These are phyloP conservation scores for Thyridium curvatum DNA, from an alignment of 2,329 filamentous ascomycete genomes.

Conservation along the genomic window DNA sequence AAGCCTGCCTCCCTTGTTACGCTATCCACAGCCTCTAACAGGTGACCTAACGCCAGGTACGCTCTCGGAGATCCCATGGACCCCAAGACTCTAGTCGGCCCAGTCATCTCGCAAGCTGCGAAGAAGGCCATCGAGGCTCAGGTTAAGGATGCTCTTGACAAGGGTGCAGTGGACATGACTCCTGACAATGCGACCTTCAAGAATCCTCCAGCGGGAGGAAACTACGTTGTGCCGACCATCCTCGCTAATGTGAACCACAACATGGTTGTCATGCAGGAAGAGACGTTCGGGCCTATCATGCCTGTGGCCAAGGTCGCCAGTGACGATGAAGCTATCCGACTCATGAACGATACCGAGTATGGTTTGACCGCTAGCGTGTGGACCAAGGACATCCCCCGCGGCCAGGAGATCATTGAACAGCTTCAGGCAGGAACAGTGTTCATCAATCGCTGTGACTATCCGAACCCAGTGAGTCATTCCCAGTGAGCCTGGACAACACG, in stretches of 20 bases:
- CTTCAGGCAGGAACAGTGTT: constrained; percentile 94
- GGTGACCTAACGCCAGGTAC: too few relatives aligned
- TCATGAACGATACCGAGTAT: constrained; percentile 95
- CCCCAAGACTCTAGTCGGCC: constrained; percentile 74
- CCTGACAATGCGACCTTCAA: constrained; percentile 75
- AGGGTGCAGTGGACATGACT: constrained; percentile 79
- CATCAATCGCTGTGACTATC: constrained; percentile 90
- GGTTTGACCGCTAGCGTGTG: constrained; percentile 95
- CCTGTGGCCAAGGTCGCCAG: constrained; percentile 79
- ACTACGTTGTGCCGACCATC: constrained; percentile 83
- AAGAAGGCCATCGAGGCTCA: constrained; percentile 72
- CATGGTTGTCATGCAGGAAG: constrained; percentile 87
- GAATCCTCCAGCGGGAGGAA: constrained; percentile 68
- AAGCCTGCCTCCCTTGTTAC: too few relatives aligned
- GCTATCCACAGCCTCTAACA: too few relatives aligned
- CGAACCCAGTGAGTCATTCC: constrained; percentile 67
- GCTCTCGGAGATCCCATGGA: constrained; percentile 84
- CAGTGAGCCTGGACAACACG: constrained; percentile 13
- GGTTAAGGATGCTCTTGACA: constrained; percentile 72
- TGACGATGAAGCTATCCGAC: constrained; percentile 74
- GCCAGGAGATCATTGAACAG: constrained; percentile 68
- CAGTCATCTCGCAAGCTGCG: constrained; percentile 77
- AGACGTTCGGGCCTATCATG: constrained; percentile 92
- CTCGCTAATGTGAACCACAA: constrained; percentile 72
- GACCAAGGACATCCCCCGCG: constrained; percentile 78